These are phyloP conservation scores for Botrytis squamosa DNA, from an alignment of 2,329 filamentous ascomycete genomes.

Conservation along the genomic window DNA sequence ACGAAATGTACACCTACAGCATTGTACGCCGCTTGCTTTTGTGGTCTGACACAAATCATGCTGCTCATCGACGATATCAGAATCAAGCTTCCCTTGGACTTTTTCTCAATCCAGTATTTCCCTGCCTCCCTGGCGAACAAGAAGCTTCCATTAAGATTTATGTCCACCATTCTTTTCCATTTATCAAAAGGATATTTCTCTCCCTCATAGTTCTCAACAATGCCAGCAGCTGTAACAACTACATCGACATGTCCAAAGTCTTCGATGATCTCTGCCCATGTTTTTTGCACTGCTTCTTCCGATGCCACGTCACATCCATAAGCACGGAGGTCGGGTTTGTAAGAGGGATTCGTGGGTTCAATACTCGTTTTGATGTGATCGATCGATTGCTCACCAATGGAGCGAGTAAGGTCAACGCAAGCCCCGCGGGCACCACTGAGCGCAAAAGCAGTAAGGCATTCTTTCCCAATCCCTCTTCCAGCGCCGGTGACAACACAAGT, in stretches of 20 bases:
- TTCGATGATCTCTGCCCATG: slow-evolving; percentile 41
- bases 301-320: slow-evolving; percentile 44
- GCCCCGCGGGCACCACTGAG: slow-evolving; percentile 34
- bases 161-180: slow-evolving; percentile 41
- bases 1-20: slow-evolving; percentile 32
- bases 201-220: slow-evolving; percentile 40
- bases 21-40: slow-evolving; percentile 43
- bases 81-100: slow-evolving; percentile 36
- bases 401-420: slow-evolving; percentile 30
- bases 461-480: slow-evolving; percentile 51
- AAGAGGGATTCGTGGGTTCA: slow-evolving; percentile 26
- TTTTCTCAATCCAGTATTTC: slow-evolving; percentile 40
- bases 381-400: slow-evolving; percentile 34
- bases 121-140: slow-evolving; percentile 42
- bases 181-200: slow-evolving; percentile 40
- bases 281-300: slow-evolving; percentile 41
- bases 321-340: slow-evolving; percentile 38
- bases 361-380: slow-evolving; percentile 37
- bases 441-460: slow-evolving; percentile 44
- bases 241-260: slow-evolving; percentile 42
- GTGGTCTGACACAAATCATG: slow-evolving; percentile 39
- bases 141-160: slow-evolving; percentile 43
- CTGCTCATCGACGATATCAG: slow-evolving; percentile 38
- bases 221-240: slow-evolving; percentile 44
- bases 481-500: slow-evolving; percentile 52